A percentile compares a stretch with the other conserved stretches of the same genome.
Evolutionary conservation across 106 monocot species (phyloP).

Genomic region (Dendrobium huoshanense): DNA sequence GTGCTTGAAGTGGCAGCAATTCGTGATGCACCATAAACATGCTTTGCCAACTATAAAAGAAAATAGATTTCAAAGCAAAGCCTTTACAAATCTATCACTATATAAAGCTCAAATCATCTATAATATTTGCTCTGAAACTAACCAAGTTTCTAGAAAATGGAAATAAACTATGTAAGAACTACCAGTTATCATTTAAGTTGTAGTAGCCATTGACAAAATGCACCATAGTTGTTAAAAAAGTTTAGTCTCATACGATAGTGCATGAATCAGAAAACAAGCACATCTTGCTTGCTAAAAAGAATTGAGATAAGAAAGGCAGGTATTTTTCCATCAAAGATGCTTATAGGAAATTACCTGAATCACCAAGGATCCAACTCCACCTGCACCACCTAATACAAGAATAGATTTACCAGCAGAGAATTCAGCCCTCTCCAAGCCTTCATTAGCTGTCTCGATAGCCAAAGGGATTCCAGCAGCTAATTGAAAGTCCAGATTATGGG

Average conservation of each 20-base stretch:
- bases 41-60: constrained; percentile 69
- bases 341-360: constrained; percentile 56
- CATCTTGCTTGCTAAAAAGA: no score
- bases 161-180: no score
- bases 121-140: no score
- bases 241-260: no score
- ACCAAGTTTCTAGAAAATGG: no score
- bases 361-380: constrained; percentile 87
- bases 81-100: neutral
- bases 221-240: no score
- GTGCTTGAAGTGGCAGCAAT: constrained; percentile 91
- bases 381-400: constrained; percentile 88
- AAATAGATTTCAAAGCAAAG: neutral
- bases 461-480: constrained; percentile 78
- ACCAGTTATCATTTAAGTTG: no score
- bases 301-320: no score
- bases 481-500: constrained; percentile 60
- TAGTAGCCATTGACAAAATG: no score
- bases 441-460: constrained; percentile 72
- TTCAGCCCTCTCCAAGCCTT: constrained; percentile 73
- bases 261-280: no score
- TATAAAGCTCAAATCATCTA: no score
- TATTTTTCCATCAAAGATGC: neutral
- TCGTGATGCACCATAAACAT: constrained; percentile 76
- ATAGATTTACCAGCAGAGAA: constrained; percentile 79